Conservation (phyloP, 1,284 basidiomycete species). For the Fomitopsis betulina region DNA sequence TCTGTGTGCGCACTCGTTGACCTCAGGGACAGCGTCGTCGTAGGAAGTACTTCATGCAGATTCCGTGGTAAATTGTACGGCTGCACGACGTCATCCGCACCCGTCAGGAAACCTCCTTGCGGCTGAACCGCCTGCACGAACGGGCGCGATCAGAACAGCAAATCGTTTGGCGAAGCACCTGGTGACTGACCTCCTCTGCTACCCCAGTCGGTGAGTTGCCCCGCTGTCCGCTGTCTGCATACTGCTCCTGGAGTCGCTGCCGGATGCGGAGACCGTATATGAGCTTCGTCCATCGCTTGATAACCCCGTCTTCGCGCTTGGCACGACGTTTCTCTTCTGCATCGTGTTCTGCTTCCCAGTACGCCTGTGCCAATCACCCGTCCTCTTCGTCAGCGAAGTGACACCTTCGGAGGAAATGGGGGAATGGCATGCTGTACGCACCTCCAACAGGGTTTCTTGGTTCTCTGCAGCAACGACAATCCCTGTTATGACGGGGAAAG, state of each 20-base stretch:
- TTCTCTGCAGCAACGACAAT: constrained; percentile 86
- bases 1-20: background rate
- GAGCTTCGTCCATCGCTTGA: constrained; percentile 88
- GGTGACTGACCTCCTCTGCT: constrained; percentile 20
- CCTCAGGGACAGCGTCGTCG: constrained; percentile 10
- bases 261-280: constrained; percentile 87
- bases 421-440: constrained; percentile 28
- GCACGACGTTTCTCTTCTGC: constrained; percentile 73
- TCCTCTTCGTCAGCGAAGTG: background rate
- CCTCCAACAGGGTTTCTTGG: constrained; percentile 75
- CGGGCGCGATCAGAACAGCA: constrained; percentile 3
- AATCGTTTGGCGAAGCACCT: background rate
- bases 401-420: background rate
- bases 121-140: constrained; percentile 22
- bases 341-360: constrained; percentile 75
- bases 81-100: constrained; percentile 70
- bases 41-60: constrained; percentile 32
- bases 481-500: constrained; percentile 82
- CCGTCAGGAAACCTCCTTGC: constrained; percentile 61
- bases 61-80: constrained; percentile 65
- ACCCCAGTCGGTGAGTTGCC: constrained; percentile 14
- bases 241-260: constrained; percentile 78
- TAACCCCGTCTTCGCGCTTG: constrained; percentile 76
- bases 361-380: constrained; percentile 51
- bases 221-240: constrained; percentile 40